A percentile compares a stretch with the other conserved stretches of the same genome.
Evolutionary conservation across 768 basidiomycete genomes (phyloP).

Genomic region (Lentinula raphanica): DNA sequence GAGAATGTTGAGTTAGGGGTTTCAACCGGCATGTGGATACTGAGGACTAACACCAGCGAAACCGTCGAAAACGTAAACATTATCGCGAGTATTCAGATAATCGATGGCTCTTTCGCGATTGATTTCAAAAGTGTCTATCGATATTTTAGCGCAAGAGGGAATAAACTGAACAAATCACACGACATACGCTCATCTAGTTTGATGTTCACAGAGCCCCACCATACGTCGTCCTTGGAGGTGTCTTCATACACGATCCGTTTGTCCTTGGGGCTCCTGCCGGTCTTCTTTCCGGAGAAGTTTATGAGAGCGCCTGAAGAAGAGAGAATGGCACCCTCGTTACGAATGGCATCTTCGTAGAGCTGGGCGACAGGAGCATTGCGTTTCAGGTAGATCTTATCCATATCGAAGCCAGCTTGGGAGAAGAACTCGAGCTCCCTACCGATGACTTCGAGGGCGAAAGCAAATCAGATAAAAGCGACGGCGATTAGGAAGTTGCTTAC

Average conservation of each 20-base stretch:
- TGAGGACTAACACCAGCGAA: conserved; percentile 68
- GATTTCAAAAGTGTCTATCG: conserved; percentile 86
- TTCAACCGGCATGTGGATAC: conserved; percentile 1
- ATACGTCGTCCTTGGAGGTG: conserved; percentile 92
- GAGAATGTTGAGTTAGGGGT: conserved; percentile 10
- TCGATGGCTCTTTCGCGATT: conserved; percentile 99
- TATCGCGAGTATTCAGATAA: conserved; percentile 96
- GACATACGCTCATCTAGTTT: conserved; percentile 81
- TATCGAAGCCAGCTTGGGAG: conserved; percentile 99
- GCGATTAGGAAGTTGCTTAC: conserved; percentile 33
- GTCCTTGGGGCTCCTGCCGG: conserved; percentile 95
- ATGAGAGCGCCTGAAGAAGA: conserved; percentile 94
- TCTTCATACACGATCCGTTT: conserved; percentile 99
- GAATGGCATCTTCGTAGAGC: conserved; percentile 96
- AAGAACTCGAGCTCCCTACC: conserved; percentile 94
- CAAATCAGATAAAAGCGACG: neutral
- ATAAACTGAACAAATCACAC: conserved; percentile 29
- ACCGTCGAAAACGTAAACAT: conserved; percentile 97
- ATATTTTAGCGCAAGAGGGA: conserved; percentile 26
- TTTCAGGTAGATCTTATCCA: conserved; percentile 94
- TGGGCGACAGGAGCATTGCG: conserved; percentile 87
- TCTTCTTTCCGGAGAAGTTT: conserved; percentile 99
- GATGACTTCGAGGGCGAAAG: conserved; percentile 53
- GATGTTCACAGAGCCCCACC: conserved; percentile 99
- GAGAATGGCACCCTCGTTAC: conserved; percentile 98